Percentiles rank a stretch among this genome's conserved stretches.
Conservation (phyloP, 192 early-diverging fungal species). For the Dispira simplex region DNA sequence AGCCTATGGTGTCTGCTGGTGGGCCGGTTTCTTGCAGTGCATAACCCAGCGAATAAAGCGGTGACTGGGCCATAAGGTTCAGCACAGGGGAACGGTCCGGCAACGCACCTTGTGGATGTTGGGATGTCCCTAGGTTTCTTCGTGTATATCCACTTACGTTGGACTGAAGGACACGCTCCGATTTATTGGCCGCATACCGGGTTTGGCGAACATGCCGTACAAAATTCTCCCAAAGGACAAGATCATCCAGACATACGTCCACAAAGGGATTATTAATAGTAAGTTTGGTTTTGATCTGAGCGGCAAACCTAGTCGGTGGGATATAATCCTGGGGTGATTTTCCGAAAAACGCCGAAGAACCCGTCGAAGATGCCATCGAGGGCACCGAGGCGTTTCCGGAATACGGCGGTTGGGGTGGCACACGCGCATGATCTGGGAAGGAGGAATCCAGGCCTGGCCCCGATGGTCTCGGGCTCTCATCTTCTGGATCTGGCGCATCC, state of each 20-base stretch:
- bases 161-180: neutral
- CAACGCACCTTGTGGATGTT: too few relatives aligned
- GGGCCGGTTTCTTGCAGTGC: too few relatives aligned
- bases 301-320: neutral
- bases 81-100: too few relatives aligned
- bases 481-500: neutral
- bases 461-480: neutral
- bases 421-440: neutral
- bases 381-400: neutral
- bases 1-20: too few relatives aligned
- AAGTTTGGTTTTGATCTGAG: neutral
- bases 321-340: neutral
- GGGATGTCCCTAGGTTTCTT: too few relatives aligned
- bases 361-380: neutral
- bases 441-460: neutral
- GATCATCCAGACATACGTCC: neutral
- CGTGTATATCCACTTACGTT: too few relatives aligned
- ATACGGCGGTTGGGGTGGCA: neutral
- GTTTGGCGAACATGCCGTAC: constrained; percentile 7
- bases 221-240: constrained; percentile 7
- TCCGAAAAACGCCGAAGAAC: too few relatives aligned
- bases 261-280: constrained; percentile 6
- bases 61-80: too few relatives aligned
- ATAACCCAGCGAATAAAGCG: too few relatives aligned
- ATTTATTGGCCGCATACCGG: constrained; percentile 2